A percentile compares a stretch with the other conserved stretches of the same genome.
phyloP scores from a whole-genome alignment of 2,329 filamentous ascomycete genomes.

The Trichoderma pleuroti region DNA sequence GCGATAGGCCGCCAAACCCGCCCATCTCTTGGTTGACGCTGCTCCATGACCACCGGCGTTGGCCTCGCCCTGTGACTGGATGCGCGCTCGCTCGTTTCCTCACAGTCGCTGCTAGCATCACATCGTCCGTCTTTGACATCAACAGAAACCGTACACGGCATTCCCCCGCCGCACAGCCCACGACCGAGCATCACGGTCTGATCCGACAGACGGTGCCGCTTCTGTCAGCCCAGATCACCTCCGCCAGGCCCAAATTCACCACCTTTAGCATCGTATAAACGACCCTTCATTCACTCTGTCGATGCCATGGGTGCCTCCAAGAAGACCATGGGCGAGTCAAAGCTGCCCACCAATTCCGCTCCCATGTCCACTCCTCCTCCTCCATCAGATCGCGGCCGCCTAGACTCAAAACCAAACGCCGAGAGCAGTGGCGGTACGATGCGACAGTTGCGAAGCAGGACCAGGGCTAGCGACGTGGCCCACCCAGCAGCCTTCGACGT shows the following conservation, averaged over 20 bases:
- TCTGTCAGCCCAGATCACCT: neutral
- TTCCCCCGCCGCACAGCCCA: conserved; percentile 7
- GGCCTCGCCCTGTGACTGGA: neutral
- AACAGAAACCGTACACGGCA: neutral
- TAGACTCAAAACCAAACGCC: conserved; percentile 41
- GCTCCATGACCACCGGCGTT: neutral
- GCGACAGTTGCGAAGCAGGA: conserved; percentile 35
- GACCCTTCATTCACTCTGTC: conserved; percentile 23
- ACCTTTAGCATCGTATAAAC: neutral
- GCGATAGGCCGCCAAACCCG: conserved; percentile 14
- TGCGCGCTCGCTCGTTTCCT: conserved; percentile 6
- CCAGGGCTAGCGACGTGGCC: conserved; percentile 35
- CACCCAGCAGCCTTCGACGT: conserved; percentile 43
- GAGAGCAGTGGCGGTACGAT: conserved; percentile 32
- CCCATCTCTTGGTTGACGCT: neutral
- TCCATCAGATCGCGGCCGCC: conserved; percentile 40
- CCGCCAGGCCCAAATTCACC: neutral
- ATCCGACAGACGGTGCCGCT: conserved; percentile 14
- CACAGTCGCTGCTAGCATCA: neutral
- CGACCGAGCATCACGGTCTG: conserved; percentile 1
- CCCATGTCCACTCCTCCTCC: conserved; percentile 45
- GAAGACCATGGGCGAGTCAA: conserved; percentile 33
- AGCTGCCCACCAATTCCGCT: conserved; percentile 33
- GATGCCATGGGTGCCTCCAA: conserved; percentile 34
- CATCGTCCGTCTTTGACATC: conserved; percentile 7